Evolutionary conservation across 768 basidiomycete genomes (phyloP).

Genomic region (Boletellus ananas): DNA sequence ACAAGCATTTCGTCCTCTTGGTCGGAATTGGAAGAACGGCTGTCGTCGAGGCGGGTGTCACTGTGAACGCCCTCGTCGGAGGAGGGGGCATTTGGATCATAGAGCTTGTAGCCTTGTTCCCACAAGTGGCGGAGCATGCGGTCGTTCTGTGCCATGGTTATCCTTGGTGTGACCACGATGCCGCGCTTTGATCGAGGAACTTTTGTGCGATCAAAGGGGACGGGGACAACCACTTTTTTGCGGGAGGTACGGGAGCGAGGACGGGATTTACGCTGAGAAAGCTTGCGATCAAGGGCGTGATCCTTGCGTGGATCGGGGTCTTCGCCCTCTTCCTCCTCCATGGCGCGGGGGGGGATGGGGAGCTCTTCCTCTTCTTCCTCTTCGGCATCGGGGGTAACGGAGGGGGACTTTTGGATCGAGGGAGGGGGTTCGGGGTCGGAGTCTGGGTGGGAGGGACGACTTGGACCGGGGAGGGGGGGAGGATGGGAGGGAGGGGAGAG

Average conservation of each 20-base stretch:
- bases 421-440: background rate
- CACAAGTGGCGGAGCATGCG: constrained; percentile 7
- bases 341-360: constrained; percentile 45
- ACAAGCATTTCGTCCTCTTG: constrained; percentile 27
- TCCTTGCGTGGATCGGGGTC: constrained; percentile 26
- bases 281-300: constrained; percentile 10
- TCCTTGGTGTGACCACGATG: background rate
- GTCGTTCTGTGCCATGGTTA: background rate
- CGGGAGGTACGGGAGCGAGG: background rate
- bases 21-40: constrained; percentile 8
- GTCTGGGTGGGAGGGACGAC: constrained; percentile 4
- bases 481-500: constrained; percentile 2
- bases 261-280: background rate
- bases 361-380: constrained; percentile 42
- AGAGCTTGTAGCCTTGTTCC: constrained; percentile 17
- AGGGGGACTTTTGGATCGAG: constrained; percentile 2
- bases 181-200: constrained; percentile 19
- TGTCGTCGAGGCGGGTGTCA: constrained; percentile 1
- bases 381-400: constrained; percentile 30
- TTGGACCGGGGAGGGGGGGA: constrained; percentile 2
- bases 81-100: constrained; percentile 17
- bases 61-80: constrained; percentile 20
- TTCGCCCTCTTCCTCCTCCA: constrained; percentile 62
- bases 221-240: constrained; percentile 13
- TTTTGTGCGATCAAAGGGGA: constrained; percentile 17